These are phyloP conservation scores for Pseudogymnoascus pannorum DNA, from an alignment of 2,329 filamentous ascomycete genomes.

Conservation along the genomic window DNA sequence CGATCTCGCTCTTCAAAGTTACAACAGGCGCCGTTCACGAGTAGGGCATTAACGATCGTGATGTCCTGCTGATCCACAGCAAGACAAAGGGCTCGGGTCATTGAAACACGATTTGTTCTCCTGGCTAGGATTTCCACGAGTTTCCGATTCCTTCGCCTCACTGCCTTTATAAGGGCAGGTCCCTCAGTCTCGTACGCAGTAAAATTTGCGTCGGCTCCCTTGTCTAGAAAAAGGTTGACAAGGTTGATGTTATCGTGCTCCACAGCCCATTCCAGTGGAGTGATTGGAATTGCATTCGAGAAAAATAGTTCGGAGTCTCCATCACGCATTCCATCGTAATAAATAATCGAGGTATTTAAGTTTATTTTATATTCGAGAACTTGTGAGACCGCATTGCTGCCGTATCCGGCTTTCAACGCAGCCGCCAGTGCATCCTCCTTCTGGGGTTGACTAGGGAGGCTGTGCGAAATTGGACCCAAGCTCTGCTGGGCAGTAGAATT, in stretches of 20 bases:
- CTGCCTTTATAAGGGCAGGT: constrained; percentile 16
- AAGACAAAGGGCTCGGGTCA: constrained; percentile 16
- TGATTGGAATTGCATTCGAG: not conserved
- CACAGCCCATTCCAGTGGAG: constrained; percentile 16
- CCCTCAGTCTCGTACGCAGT: constrained; percentile 1
- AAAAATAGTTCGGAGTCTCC: not conserved
- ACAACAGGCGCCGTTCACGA: constrained; percentile 17
- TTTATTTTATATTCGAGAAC: constrained; percentile 14
- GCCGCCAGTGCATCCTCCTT: constrained; percentile 11
- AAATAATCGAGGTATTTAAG: constrained; percentile 11
- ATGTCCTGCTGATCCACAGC: constrained; percentile 16
- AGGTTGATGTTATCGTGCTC: constrained; percentile 15
- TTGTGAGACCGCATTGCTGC: constrained; percentile 13
- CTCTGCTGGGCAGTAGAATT: not conserved
- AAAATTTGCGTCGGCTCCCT: constrained; percentile 15
- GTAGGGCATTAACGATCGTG: constrained; percentile 16
- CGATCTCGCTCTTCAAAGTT: constrained; percentile 21
- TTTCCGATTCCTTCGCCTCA: constrained; percentile 16
- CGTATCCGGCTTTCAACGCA: constrained; percentile 15
- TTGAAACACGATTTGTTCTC: constrained; percentile 15
- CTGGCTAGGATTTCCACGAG: constrained; percentile 16
- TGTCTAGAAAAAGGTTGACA: constrained; percentile 16
- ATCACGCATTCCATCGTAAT: not conserved
- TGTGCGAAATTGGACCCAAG: not conserved
- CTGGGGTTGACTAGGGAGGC: not conserved